Conservation (phyloP, 148 eudicot species). For the Vaccinium myrtillus region DNA sequence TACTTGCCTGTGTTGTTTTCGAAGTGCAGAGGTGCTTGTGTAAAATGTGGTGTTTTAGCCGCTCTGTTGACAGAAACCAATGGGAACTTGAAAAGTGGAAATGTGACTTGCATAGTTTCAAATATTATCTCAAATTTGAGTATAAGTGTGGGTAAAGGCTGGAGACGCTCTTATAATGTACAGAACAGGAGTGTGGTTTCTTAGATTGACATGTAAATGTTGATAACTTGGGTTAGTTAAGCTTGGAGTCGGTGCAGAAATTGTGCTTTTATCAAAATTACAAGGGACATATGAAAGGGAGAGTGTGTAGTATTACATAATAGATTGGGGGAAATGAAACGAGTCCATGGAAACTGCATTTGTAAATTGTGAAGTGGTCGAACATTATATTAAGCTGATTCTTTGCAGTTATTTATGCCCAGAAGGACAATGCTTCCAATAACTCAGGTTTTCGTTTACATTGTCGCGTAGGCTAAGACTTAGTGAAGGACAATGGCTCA, state of each 20-base stretch:
- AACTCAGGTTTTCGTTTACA: neutral
- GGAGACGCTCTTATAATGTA: neutral
- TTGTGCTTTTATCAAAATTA: neutral
- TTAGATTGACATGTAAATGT: neutral
- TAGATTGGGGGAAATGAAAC: neutral
- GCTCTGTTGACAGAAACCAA: neutral
- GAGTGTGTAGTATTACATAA: neutral
- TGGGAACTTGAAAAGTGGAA: neutral
- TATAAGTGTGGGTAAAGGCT: neutral
- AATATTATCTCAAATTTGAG: neutral
- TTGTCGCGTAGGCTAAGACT: neutral
- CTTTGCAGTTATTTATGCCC: neutral
- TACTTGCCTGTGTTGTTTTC: neutral
- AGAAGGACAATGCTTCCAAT: neutral
- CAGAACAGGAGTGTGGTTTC: neutral
- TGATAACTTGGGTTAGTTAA: neutral
- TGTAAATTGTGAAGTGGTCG: neutral
- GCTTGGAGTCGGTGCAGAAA: neutral
- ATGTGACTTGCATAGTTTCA: neutral
- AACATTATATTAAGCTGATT: neutral
- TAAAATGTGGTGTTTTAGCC: neutral
- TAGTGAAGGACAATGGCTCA: neutral
- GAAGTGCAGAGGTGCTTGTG: neutral
- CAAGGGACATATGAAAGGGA: neutral
- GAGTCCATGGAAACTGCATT: neutral